Percentiles rank a stretch among this genome's conserved stretches.
Evolutionary conservation across 2,329 filamentous ascomycete species (phyloP).

Genomic region (Ilyonectria sp.): DNA sequence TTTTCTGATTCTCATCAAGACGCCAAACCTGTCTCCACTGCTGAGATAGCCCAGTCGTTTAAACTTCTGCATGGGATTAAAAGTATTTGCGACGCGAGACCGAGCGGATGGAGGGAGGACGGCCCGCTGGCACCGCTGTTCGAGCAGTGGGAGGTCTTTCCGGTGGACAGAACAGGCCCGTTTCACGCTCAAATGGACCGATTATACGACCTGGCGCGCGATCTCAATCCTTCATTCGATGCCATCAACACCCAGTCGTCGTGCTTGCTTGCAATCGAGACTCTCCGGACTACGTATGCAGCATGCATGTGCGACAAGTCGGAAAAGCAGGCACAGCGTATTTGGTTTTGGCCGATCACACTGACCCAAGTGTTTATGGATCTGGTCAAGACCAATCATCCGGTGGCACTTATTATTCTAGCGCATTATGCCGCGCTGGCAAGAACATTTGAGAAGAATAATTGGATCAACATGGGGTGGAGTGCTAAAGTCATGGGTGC

Average conservation of each 20-base stretch:
- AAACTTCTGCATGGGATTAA: constrained; percentile 35
- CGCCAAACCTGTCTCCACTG: not conserved
- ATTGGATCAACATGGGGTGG: constrained; percentile 36
- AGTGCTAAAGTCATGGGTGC: constrained; percentile 24
- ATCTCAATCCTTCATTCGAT: constrained; percentile 27
- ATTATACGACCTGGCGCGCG: constrained; percentile 27
- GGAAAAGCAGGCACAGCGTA: constrained; percentile 7
- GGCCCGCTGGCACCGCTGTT: constrained; percentile 31
- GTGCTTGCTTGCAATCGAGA: constrained; percentile 33
- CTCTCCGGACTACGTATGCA: constrained; percentile 24
- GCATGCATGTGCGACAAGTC: constrained; percentile 3
- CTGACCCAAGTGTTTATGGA: constrained; percentile 35
- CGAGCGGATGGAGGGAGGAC: constrained; percentile 30
- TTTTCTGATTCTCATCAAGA: constrained; percentile 25
- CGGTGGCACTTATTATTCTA: constrained; percentile 32
- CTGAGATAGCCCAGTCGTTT: constrained; percentile 34
- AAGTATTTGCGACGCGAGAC: constrained; percentile 32
- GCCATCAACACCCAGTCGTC: constrained; percentile 34
- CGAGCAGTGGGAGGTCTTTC: not conserved
- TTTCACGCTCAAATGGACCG: constrained; percentile 34
- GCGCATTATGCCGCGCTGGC: constrained; percentile 34
- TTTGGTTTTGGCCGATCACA: constrained; percentile 37
- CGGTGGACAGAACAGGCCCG: constrained; percentile 18
- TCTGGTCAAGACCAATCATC: constrained; percentile 30
- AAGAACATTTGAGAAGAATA: constrained; percentile 29